Base-by-base conservation (phyloP, 1,284 basidiomycete species). In the Dichomitus squalens region DNA sequence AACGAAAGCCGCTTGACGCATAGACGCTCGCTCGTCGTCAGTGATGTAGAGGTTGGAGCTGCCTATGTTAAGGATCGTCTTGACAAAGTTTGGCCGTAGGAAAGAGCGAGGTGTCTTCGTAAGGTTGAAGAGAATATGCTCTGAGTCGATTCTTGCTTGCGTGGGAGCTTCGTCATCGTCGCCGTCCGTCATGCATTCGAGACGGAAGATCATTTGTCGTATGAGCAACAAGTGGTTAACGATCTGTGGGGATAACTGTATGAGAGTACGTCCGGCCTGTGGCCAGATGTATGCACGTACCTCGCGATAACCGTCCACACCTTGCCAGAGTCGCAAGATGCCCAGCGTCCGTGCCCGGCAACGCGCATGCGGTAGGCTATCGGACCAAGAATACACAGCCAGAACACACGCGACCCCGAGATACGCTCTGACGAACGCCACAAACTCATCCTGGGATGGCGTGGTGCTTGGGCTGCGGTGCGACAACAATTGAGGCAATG, bases 311-410 rank as follows among this genome's bases (percentile, higher is more conserved):
- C 85, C 86, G 50, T 83, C 78, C 2, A 81, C 72, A 35, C 73
- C 76, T 71, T 92, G 90, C 90, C 90, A 92, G 29, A 91, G 60
- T 16, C 82, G 79, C 51, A 92, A 58, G 11, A 90, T 77, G 8
- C 79, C 82, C 7, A 92, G 70, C 0, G 81, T 77, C 43, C 84
- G 79, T 64, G 88, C 86, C 7, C 86, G 78, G 66, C 87, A 88
- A 16, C 71, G 70, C 55, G 82, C 79, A 58, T 86, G 81, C 1
- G 85, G 86, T n/a, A 89, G 73, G 68, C 87, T 87, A 65, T 92
- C 90, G 18, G 89, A 82, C 86, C 88, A 92, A 7, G 87, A 86
- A 66, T 86, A 86, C n/a, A 89, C 86, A 1, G 84, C 84, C n/a
- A 92, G 71, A 9, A 90, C 83, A 47, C 79, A 78, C 3, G 85